These are phyloP conservation scores for Cryptosporidium viatorum DNA, from an alignment of 169 alveolate genomes.

Conservation along the genomic window DNA sequence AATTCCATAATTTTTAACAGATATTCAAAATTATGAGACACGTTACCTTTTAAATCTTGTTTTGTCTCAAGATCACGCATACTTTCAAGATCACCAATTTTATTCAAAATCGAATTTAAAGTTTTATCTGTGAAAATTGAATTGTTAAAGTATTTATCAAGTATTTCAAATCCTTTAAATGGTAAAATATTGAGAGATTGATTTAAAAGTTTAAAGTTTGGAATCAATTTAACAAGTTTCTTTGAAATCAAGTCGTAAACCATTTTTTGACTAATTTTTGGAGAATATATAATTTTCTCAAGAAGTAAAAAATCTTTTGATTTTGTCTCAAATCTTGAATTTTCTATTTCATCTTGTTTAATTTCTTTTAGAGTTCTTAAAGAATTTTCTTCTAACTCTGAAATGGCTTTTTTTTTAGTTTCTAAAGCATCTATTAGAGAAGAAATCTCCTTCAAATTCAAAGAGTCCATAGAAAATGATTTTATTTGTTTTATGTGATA, in stretches of 20 bases:
- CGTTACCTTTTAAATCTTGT: neutral
- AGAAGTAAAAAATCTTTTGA: neutral
- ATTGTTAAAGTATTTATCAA: neutral
- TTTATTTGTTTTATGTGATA: neutral
- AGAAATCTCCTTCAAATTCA: neutral
- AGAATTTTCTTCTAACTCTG: neutral
- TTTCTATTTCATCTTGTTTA: neutral
- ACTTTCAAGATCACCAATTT: slow-evolving; percentile 6
- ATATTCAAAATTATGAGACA: slow-evolving; percentile 18
- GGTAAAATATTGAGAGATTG: slow-evolving; percentile 5
- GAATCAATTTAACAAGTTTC: neutral
- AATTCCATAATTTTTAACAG: slow-evolving; percentile 4
- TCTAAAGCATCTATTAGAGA: neutral
- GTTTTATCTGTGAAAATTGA: neutral
- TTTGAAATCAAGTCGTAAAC: neutral
- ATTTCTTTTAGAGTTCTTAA: neutral
- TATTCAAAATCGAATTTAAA: neutral
- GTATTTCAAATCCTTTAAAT: slow-evolving; percentile 17
- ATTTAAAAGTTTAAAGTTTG: slow-evolving; percentile 6
- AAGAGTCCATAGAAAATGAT: neutral
- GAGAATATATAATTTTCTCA: slow-evolving; percentile 15
- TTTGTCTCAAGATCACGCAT: neutral
- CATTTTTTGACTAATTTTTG: slow-evolving; percentile 5
- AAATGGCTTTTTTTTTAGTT: neutral
- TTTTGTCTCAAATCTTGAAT: neutral